phyloP scores from a whole-genome alignment of 352 stramenopile species.

The Phytopythium ostracodes region DNA sequence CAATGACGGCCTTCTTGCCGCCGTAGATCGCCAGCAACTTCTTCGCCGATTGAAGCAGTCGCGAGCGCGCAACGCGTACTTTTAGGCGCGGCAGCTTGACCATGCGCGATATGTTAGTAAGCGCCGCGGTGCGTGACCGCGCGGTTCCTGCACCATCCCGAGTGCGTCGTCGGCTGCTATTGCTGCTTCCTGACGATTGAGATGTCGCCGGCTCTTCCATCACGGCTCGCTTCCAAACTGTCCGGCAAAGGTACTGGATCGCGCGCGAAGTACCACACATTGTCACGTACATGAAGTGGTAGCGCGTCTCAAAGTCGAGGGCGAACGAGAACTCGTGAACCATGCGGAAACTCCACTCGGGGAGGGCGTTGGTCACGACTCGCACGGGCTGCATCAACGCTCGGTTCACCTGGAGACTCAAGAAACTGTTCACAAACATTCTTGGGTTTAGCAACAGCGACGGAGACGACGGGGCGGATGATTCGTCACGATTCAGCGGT shows the following conservation, averaged over 20 bases:
- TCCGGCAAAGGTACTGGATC: conserved; percentile 64
- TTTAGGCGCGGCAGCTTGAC: conserved; percentile 74
- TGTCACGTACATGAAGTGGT: conserved; percentile 68
- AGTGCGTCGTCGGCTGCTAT: conserved; percentile 21
- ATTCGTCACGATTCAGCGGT: background rate
- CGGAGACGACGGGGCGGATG: background rate
- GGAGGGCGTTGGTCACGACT: conserved; percentile 63
- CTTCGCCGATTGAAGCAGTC: conserved; percentile 61
- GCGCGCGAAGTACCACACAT: conserved; percentile 58
- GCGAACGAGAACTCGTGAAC: conserved; percentile 57
- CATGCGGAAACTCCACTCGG: conserved; percentile 47
- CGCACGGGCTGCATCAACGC: conserved; percentile 52
- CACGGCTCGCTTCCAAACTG: conserved; percentile 60
- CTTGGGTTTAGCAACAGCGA: background rate
- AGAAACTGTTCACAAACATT: conserved; percentile 51
- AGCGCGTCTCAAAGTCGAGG: conserved; percentile 59
- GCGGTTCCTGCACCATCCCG: conserved; percentile 28
- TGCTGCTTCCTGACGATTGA: background rate
- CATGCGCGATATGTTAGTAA: conserved; percentile 57
- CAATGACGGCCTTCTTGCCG: conserved; percentile 69
- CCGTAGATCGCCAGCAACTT: conserved; percentile 73
- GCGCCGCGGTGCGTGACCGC: conserved; percentile 26
- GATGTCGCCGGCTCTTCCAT: conserved; percentile 31
- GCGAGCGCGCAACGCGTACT: conserved; percentile 58
- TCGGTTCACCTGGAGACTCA: conserved; percentile 55